A percentile compares a stretch with the other conserved stretches of the same genome.
Evolutionary conservation across 257 asterid genomes (phyloP).

Genomic region (Primulina eburnea): DNA sequence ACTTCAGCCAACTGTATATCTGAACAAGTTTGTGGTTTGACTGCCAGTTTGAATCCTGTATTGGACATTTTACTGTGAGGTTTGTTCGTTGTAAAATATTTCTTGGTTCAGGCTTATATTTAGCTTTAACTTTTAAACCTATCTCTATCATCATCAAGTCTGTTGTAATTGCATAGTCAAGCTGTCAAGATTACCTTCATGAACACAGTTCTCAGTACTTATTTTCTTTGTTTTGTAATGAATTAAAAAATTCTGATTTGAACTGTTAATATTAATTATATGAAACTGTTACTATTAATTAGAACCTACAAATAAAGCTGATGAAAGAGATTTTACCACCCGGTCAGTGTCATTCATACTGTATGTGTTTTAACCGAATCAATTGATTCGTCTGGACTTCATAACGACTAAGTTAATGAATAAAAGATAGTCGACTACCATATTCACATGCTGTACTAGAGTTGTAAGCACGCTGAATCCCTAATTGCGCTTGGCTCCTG

Average conservation of each 20-base stretch:
- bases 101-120: neutral
- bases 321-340: neutral
- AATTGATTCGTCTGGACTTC: neutral
- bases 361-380: neutral
- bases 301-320: neutral
- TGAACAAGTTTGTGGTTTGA: conserved; percentile 60
- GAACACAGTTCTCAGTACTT: neutral
- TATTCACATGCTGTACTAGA: conserved; percentile 5
- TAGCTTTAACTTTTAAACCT: neutral
- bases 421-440: neutral
- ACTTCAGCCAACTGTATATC: conserved; percentile 77
- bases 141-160: neutral
- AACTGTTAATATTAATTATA: no score
- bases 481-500: neutral
- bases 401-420: neutral
- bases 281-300: no score
- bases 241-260: neutral
- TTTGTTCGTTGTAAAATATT: neutral
- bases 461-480: neutral
- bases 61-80: neutral
- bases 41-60: conserved; percentile 1
- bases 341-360: neutral
- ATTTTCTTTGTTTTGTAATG: neutral
- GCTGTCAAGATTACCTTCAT: neutral
- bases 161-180: neutral